These are phyloP conservation scores for Puccinia brachypodii DNA, from an alignment of 1,284 basidiomycete genomes.

Conservation along the genomic window DNA sequence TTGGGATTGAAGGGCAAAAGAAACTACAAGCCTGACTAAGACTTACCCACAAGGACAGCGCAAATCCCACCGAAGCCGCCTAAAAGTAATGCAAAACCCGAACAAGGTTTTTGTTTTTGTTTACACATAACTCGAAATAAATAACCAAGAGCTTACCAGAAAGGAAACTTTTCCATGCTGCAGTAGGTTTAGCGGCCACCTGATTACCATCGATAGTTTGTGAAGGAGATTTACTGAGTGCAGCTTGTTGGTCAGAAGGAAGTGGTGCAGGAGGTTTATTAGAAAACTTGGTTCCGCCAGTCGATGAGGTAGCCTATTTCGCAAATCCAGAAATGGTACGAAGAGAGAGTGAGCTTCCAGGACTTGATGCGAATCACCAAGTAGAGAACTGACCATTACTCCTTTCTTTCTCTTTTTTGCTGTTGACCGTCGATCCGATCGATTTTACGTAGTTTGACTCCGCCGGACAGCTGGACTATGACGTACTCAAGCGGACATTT, in stretches of 20 bases:
- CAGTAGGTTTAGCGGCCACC: slow-evolving; percentile 9
- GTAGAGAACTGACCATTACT: background rate
- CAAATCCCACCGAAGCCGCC: slow-evolving; percentile 88
- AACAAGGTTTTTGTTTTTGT: no score
- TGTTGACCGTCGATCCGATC: background rate
- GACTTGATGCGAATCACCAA: background rate
- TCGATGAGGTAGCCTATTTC: slow-evolving; percentile 42
- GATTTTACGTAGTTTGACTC: background rate
- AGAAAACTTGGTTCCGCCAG: slow-evolving; percentile 38
- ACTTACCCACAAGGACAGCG: slow-evolving; percentile 81
- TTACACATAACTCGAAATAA: background rate
- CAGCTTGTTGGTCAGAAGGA: slow-evolving; percentile 30
- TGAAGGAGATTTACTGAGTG: slow-evolving; percentile 20
- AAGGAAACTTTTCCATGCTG: slow-evolving; percentile 45
- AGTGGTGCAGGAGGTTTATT: slow-evolving; percentile 32
- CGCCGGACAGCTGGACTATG: no score
- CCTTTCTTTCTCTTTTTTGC: background rate
- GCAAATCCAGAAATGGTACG: background rate
- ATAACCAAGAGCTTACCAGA: slow-evolving; percentile 28
- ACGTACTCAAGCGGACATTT: no score
- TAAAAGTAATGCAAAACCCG: background rate
- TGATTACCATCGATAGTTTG: slow-evolving; percentile 28
- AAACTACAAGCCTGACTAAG: slow-evolving; percentile 50
- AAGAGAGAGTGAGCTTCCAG: background rate
- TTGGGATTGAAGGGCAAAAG: background rate